Percentiles rank a stretch among this genome's conserved stretches.
Conservation (phyloP, 768 basidiomycete species). For the Suillus brevipes region DNA sequence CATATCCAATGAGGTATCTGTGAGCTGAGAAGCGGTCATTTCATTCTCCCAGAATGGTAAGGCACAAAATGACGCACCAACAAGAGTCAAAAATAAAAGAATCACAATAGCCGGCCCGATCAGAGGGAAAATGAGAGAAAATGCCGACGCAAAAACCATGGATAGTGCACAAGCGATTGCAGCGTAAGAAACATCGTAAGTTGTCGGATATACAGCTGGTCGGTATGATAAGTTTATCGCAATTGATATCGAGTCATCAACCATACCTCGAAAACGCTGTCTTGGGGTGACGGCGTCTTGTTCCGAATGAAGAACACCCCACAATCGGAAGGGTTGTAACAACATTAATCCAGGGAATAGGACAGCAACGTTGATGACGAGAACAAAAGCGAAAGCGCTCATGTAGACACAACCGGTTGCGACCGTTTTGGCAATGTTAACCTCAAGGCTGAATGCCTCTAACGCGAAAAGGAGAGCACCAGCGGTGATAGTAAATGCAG, state of each 20-base stretch:
- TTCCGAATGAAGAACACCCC: constrained; percentile 55
- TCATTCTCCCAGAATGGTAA: background rate
- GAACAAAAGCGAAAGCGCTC: constrained; percentile 54
- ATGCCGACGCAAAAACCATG: constrained; percentile 70
- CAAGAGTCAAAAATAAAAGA: constrained; percentile 61
- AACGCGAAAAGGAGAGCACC: constrained; percentile 72
- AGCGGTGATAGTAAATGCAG: constrained; percentile 63
- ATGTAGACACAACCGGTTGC: constrained; percentile 75
- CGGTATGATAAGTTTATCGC: constrained; percentile 5
- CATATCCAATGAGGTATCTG: constrained; percentile 77
- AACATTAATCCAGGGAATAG: constrained; percentile 70
- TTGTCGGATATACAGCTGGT: constrained; percentile 68
- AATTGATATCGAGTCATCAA: constrained; percentile 5
- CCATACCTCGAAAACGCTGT: constrained; percentile 73
- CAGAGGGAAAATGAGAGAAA: constrained; percentile 75
- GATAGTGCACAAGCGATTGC: constrained; percentile 66
- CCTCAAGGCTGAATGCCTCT: constrained; percentile 49
- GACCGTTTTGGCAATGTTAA: constrained; percentile 43
- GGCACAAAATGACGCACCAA: constrained; percentile 46
- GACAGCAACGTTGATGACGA: constrained; percentile 65
- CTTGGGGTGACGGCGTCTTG: constrained; percentile 69
- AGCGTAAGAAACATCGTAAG: constrained; percentile 69
- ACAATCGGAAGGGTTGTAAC: constrained; percentile 68
- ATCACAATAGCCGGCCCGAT: constrained; percentile 70
- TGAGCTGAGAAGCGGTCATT: constrained; percentile 51